phyloP scores from a whole-genome alignment of 768 basidiomycete genomes.

The Tylopilus subfusipes region DNA sequence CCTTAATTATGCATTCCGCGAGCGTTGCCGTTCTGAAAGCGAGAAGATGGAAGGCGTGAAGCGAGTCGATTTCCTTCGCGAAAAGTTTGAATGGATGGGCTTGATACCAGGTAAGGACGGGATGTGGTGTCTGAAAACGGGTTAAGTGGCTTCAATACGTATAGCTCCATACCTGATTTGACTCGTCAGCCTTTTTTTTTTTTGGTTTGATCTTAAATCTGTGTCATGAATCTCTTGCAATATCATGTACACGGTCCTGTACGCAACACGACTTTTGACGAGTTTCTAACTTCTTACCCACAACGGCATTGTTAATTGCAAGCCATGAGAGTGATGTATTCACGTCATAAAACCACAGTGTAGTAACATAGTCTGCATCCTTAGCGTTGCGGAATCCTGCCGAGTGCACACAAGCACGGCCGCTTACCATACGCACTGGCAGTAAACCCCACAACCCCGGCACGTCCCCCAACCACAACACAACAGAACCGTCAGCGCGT shows the following conservation, averaged over 20 bases:
- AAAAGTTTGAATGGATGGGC: constrained; percentile 50
- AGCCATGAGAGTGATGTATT: neutral
- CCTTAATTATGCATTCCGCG: constrained; percentile 44
- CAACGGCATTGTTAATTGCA: neutral
- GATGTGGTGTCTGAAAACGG: constrained; percentile 64
- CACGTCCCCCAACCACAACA: no score
- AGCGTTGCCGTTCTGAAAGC: constrained; percentile 38
- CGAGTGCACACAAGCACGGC: no score
- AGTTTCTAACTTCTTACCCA: neutral
- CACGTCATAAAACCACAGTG: no score
- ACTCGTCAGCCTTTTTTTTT: neutral
- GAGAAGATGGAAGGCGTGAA: constrained; percentile 45
- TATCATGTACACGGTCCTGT: constrained; percentile 3
- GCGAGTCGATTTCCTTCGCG: constrained; percentile 59
- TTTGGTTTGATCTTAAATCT: neutral
- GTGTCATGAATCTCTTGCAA: neutral
- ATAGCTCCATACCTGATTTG: neutral
- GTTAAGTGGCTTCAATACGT: constrained; percentile 13
- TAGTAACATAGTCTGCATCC: no score
- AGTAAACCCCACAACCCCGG: no score
- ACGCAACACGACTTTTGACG: neutral
- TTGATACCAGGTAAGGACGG: constrained; percentile 52
- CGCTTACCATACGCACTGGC: no score
- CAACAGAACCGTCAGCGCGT: no score
- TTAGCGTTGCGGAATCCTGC: no score